Evolutionary conservation across 257 asterid species (phyloP), one percentile per base, ranked within the genome.

Genomic region (Nicotiana obtusifolia): DNA sequence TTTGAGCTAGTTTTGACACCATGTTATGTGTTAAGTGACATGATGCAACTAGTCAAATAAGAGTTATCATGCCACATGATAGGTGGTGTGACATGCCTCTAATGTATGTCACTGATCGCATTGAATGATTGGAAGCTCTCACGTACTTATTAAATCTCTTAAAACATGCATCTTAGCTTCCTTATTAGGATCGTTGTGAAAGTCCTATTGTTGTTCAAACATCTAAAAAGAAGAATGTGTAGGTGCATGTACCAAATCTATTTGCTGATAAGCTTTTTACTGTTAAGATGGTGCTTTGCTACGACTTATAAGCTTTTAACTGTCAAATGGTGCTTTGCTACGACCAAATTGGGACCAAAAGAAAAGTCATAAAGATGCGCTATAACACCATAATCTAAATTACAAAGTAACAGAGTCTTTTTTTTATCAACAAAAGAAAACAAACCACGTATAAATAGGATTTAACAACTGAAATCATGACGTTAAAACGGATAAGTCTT

Each of bases 191-290:
- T 47, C 16, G 15, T 4, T 8, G 54, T 47, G 16, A 3, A 47
- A 10, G 54, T 13, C 28, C 28, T 19, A 59, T 2, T 7, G 0
- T 2, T 9, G 8, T 56, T 17, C 22, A 56, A 67, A 67, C 76
- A 10, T 33, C 10, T 35, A 41, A 69, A 41, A 69, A 20, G 33
- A 20, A 20, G 57, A 69, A 69, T 37, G 33, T 69, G 77, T 71
- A 52, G 37, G n/a, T 71, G 78, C 37, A 44, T 44, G 60, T 47
- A 71, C 78, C 78, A 71, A 44, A 71, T 22, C 78, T 44, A 71
- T 14, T 22, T 22, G 60, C 15, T 6, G 37, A 71, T 20, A 22
- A 19, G 22, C 37, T 71, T 22, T 1, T 13, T 13, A 47, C 14
- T 71, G 60, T 22, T 14, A 71, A 13, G 60, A 71, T 71, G 78